phyloP scores from a whole-genome alignment of 345 rosid species.

The Rhodomyrtus tomentosa region DNA sequence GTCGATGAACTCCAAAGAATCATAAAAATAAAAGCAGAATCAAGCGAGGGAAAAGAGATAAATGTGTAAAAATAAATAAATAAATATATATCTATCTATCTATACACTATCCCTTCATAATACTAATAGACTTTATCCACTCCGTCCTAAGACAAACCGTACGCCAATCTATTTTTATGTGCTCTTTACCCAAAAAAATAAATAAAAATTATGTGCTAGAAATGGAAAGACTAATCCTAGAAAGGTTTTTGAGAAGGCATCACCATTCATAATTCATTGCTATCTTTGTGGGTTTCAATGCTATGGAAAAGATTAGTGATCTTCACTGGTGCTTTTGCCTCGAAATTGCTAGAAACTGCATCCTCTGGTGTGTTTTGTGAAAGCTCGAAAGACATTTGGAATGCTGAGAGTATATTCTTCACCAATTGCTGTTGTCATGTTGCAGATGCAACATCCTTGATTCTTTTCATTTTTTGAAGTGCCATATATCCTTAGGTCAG shows the following conservation, averaged over 20 bases:
- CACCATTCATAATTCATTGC: background rate
- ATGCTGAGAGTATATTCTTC: background rate
- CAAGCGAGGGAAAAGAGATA: too few relatives aligned
- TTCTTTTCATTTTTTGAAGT: background rate
- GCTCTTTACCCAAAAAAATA: too few relatives aligned
- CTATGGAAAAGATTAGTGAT: background rate
- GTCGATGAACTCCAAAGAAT: too few relatives aligned
- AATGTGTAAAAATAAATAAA: too few relatives aligned
- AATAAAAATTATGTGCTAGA: background rate
- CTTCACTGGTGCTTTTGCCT: background rate
- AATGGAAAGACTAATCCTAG: background rate
- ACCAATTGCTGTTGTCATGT: background rate
- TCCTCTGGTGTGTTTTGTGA: background rate
- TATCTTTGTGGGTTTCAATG: background rate
- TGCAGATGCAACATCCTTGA: background rate
- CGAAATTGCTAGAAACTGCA: background rate
- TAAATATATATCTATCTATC: too few relatives aligned
- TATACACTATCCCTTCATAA: too few relatives aligned
- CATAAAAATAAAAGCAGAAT: too few relatives aligned
- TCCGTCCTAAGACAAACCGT: too few relatives aligned
- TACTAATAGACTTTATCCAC: too few relatives aligned
- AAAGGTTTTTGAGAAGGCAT: background rate
- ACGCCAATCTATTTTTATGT: too few relatives aligned
- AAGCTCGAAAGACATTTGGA: background rate
- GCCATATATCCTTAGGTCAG: background rate